phyloP scores from a whole-genome alignment of 1,139 yeast genomes.

The Candida pseudoviswanathii region DNA sequence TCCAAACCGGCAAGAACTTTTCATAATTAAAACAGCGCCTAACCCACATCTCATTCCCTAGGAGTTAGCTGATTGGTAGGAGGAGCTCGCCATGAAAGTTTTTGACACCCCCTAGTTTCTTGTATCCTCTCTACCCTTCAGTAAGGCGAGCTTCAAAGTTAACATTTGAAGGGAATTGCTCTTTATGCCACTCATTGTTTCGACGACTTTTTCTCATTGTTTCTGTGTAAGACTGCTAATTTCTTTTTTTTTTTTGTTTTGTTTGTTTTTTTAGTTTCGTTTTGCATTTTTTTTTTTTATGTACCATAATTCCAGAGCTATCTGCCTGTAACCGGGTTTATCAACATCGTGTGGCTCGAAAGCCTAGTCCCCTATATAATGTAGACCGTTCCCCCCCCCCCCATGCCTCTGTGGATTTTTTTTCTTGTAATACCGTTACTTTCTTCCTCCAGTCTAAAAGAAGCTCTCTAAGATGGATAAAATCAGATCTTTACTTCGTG shows the following conservation, averaged over 20 bases:
- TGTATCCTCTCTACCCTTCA: too few species aligned
- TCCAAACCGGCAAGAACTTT: too few species aligned
- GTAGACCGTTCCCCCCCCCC: not conserved
- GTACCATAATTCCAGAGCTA: not conserved
- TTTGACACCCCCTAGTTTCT: too few species aligned
- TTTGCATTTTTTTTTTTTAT: not conserved
- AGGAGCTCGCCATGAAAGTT: too few species aligned
- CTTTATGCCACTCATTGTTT: too few species aligned
- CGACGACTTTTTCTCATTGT: too few species aligned
- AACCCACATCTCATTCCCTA: too few species aligned
- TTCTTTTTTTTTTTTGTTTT: not conserved
- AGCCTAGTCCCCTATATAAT: not conserved
- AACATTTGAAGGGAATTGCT: too few species aligned
- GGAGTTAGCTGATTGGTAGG: too few species aligned
- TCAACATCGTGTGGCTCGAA: slow-evolving; percentile 1
- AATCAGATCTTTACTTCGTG: slow-evolving; percentile 18
- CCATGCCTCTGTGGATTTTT: not conserved
- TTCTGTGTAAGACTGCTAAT: too few species aligned
- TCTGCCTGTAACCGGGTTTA: not conserved
- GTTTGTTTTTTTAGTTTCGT: not conserved
- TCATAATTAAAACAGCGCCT: too few species aligned
- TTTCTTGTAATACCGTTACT: not conserved
- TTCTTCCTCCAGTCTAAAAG: not conserved
- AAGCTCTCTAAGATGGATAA: slow-evolving; percentile 20
- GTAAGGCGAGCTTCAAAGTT: too few species aligned